These are phyloP conservation scores for Solanum okadae DNA, from an alignment of 257 asterid genomes.

Conservation along the genomic window DNA sequence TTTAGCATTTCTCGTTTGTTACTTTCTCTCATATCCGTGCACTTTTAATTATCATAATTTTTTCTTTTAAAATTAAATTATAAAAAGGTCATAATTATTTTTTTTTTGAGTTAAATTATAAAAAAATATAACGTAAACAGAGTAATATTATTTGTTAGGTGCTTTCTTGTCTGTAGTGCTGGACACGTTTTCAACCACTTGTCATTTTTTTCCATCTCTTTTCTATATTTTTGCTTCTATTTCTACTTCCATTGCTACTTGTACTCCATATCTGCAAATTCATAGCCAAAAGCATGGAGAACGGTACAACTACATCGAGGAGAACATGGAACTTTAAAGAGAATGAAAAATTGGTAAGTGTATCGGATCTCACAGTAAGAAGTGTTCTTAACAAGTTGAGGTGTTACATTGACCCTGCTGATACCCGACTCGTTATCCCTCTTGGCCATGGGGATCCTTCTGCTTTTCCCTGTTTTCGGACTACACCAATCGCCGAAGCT, in stretches of 20 bases:
- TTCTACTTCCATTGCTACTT: background rate
- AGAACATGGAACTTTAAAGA: slow-evolving; percentile 41
- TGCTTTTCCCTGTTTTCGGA: slow-evolving; percentile 56
- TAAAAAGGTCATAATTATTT: no score
- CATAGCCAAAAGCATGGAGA: slow-evolving; percentile 19
- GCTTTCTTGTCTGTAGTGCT: no score
- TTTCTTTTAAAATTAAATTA: no score
- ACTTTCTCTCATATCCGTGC: fast-evolving
- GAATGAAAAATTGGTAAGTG: slow-evolving; percentile 30
- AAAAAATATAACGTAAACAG: no score
- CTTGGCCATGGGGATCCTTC: slow-evolving; percentile 91
- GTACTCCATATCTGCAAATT: background rate
- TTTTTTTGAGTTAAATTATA: no score
- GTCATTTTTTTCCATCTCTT: no score
- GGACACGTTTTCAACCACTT: no score
- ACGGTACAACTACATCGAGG: background rate
- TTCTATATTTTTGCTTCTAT: no score
- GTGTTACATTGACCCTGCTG: slow-evolving; percentile 29
- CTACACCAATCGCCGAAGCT: slow-evolving; percentile 43
- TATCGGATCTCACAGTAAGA: slow-evolving; percentile 48
- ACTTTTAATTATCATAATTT: no score
- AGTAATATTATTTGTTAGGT: no score
- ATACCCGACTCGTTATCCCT: slow-evolving; percentile 39
- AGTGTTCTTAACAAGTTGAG: slow-evolving; percentile 32
- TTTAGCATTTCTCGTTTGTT: no score